Percentiles rank a stretch among this genome's conserved stretches.
Conservation (phyloP, 2,329 filamentous ascomycete species). For the Ophiocordyceps sinensis region DNA sequence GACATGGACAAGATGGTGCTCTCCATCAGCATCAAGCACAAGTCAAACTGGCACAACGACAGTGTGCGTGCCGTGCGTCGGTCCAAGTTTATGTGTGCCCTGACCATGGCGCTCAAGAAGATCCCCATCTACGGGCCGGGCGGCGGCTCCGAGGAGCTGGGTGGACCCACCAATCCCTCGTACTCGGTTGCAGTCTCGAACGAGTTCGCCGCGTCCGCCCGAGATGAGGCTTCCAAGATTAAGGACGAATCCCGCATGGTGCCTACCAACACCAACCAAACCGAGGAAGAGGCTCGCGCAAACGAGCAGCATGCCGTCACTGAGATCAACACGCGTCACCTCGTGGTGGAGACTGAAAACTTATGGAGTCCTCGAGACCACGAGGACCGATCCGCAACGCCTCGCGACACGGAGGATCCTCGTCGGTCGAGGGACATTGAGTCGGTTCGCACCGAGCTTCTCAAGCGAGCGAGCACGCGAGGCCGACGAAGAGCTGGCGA, state of each 20-base stretch:
- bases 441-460: conserved; percentile 19
- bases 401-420: conserved; percentile 16
- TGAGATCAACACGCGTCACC: conserved; percentile 25
- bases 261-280: conserved; percentile 24
- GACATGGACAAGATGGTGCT: conserved; percentile 82
- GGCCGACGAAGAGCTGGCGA: conserved; percentile 36
- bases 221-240: conserved; percentile 40
- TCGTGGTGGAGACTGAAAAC: conserved; percentile 11
- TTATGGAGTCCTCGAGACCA: conserved; percentile 7
- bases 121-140: conserved; percentile 76
- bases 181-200: conserved; percentile 70
- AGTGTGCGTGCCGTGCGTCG: conserved; percentile 64
- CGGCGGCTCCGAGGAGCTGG: conserved; percentile 48
- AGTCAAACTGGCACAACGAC: conserved; percentile 87
- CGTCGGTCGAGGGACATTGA: conserved; percentile 23
- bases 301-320: conserved; percentile 30
- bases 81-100: conserved; percentile 93
- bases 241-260: conserved; percentile 55
- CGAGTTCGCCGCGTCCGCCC: conserved; percentile 47
- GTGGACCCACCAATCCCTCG: conserved; percentile 57
- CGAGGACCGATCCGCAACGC: conserved; percentile 5
- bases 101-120: conserved; percentile 72
- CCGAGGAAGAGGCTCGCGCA: conserved; percentile 13
- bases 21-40: conserved; percentile 75
- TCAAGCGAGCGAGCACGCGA: conserved; percentile 29